Evolutionary conservation across 352 stramenopile genomes (phyloP), one percentile per base, ranked within the genome.

Genomic region (Phytophthora sansomeana): DNA sequence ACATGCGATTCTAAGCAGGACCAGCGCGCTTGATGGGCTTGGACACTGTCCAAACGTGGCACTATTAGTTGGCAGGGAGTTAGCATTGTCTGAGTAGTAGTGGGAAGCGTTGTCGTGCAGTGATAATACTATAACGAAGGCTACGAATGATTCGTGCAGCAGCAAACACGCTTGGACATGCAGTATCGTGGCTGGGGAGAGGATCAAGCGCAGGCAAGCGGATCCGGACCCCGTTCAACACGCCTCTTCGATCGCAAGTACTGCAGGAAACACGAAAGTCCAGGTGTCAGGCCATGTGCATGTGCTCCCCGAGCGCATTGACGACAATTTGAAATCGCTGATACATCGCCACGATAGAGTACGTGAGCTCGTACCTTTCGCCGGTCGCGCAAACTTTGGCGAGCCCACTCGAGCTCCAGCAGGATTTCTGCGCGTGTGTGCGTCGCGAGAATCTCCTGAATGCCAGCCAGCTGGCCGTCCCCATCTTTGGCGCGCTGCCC

Each of bases 1-100:
- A 98, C 60, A 98, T 99, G 91, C 88, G 94, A 65, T 99, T 99
- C 73, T 99, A 98, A 97, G 52, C 21, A 24, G 29, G 62, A 48
- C 24, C 50, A 16, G 39, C 33, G 17, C 56, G 33, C 44, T 14
- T 10, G 16, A 3, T 44, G 8, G 38, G 14, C 4, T n/a, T n/a
- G 16, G 16, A 28, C 16, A 16, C 16, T 43, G 14, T 21, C 32
- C 26, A 30, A 14, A 8, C 30, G 28, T 61, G 38, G 21, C 38
- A 32, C 32, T 19, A 46, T 36, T 70, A 52, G 48, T 32, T 60
- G 41, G 28, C 42, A 60, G 26, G 36, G 7, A 60, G 38, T 52
- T 63, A 48, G 51, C 43, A 55, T 46, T 50, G 51, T 24, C 16
- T 36, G 39, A 30, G 42, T 19, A 49, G 54, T 50, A 28, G 52